phyloP scores from a whole-genome alignment of 352 stramenopile genomes.

The Hyaloperonospora brassicae region DNA sequence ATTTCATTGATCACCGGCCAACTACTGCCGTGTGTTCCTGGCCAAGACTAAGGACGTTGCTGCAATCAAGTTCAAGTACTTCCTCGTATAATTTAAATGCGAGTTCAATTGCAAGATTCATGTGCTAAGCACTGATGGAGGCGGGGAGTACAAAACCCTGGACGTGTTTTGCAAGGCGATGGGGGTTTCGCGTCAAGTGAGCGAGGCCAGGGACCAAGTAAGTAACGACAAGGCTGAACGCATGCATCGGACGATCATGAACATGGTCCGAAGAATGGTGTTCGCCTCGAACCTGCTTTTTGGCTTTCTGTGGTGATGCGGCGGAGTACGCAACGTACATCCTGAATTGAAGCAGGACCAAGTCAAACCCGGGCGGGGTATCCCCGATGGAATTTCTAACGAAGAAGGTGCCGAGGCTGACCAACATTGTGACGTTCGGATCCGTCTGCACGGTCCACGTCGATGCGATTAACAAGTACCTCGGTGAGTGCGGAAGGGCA shows the following conservation, averaged over 20 bases:
- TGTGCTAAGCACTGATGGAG: neutral
- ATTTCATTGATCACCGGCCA: no score
- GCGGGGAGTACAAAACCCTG: neutral
- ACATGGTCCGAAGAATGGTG: neutral
- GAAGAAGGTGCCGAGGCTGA: neutral
- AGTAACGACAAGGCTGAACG: neutral
- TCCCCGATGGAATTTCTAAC: constrained; percentile 1
- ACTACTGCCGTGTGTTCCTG: no score
- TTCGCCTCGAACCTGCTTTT: neutral
- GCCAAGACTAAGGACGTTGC: neutral
- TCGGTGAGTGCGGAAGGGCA: neutral
- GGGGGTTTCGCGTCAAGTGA: neutral
- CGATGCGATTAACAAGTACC: constrained; percentile 1
- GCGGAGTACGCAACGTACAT: neutral
- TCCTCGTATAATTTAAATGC: neutral
- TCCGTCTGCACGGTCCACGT: neutral
- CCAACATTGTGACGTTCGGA: neutral
- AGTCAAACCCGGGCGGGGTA: constrained; percentile 1
- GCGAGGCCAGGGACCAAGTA: no score
- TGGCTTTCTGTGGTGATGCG: neutral
- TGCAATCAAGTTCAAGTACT: neutral
- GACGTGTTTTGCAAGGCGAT: neutral
- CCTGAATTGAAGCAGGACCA: neutral
- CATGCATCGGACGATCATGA: neutral
- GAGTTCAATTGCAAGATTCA: constrained; percentile 1